Evolutionary conservation across 495 filamentous ascomycete species (phyloP).

Genomic region (Lasiosphaeria miniovina): DNA sequence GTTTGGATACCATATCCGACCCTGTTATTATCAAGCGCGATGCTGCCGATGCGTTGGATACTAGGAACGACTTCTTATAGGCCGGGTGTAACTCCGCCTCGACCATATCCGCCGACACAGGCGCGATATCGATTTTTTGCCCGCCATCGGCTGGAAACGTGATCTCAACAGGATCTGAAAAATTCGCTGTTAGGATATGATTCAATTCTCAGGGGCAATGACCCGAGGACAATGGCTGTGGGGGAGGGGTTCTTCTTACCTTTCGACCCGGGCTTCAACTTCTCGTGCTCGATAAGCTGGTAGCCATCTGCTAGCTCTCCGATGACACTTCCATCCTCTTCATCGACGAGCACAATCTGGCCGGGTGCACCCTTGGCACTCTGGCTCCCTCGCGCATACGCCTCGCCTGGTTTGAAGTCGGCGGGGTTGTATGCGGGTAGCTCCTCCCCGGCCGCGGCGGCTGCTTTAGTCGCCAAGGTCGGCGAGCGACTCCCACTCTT

Average conservation of each 20-base stretch:
- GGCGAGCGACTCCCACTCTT: slow-evolving; percentile 50
- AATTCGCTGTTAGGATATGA: neutral
- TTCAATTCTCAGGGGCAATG: neutral
- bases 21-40: slow-evolving; percentile 91
- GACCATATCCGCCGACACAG: slow-evolving; percentile 76
- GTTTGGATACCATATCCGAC: slow-evolving; percentile 72
- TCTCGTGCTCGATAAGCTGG: slow-evolving; percentile 69
- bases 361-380: slow-evolving; percentile 49
- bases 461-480: slow-evolving; percentile 35
- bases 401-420: slow-evolving; percentile 75
- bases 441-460: slow-evolving; percentile 36
- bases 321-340: slow-evolving; percentile 92
- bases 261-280: slow-evolving; percentile 79
- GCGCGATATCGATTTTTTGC: slow-evolving; percentile 69
- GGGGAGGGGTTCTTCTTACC: slow-evolving; percentile 47
- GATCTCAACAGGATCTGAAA: slow-evolving; percentile 86
- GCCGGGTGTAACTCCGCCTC: slow-evolving; percentile 80
- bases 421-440: slow-evolving; percentile 74
- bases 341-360: slow-evolving; percentile 90
- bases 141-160: slow-evolving; percentile 70
- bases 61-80: slow-evolving; percentile 80
- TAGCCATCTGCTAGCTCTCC: slow-evolving; percentile 85
- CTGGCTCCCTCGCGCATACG: slow-evolving; percentile 57
- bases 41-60: slow-evolving; percentile 84
- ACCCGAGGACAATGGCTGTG: neutral